These are phyloP conservation scores for Aspergillus pseudonomiae DNA, from an alignment of 2,329 filamentous ascomycete species.

Conservation along the genomic window DNA sequence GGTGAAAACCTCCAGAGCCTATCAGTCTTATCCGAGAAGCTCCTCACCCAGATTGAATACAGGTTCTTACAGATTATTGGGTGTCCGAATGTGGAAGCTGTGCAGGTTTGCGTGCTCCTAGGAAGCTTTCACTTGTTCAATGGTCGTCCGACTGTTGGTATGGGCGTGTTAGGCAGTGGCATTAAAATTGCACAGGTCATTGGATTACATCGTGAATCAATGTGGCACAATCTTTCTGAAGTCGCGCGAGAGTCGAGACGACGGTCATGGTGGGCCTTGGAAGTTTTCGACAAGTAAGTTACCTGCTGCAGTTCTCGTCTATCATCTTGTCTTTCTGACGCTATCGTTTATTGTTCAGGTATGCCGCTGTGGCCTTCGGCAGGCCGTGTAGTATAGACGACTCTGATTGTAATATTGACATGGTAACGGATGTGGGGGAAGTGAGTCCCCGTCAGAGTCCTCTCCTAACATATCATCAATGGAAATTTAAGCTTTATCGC, in stretches of 20 bases:
- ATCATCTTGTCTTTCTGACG: neutral
- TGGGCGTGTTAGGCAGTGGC: conserved; percentile 12
- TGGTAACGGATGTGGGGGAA: conserved; percentile 5
- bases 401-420: conserved; percentile 7
- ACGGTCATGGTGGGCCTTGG: conserved; percentile 14
- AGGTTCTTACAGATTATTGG: conserved; percentile 8
- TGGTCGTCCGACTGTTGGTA: conserved; percentile 12
- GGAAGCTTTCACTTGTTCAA: conserved; percentile 17
- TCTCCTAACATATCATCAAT: conserved; percentile 4
- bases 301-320: neutral
- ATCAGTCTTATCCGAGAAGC: conserved; percentile 1
- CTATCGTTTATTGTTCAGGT: neutral
- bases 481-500: conserved; percentile 8
- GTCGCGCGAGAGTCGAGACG: neutral
- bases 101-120: conserved; percentile 15
- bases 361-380: conserved; percentile 14
- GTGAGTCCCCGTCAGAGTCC: neutral
- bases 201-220: conserved; percentile 8
- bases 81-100: conserved; percentile 8
- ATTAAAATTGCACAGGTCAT: conserved; percentile 16
- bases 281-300: conserved; percentile 11
- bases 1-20: neutral
- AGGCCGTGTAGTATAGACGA: conserved; percentile 12
- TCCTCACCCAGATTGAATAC: conserved; percentile 10
- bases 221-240: conserved; percentile 4